Evolutionary conservation across 2,329 filamentous ascomycete species (phyloP).

Genomic region (Penicillium sp.): DNA sequence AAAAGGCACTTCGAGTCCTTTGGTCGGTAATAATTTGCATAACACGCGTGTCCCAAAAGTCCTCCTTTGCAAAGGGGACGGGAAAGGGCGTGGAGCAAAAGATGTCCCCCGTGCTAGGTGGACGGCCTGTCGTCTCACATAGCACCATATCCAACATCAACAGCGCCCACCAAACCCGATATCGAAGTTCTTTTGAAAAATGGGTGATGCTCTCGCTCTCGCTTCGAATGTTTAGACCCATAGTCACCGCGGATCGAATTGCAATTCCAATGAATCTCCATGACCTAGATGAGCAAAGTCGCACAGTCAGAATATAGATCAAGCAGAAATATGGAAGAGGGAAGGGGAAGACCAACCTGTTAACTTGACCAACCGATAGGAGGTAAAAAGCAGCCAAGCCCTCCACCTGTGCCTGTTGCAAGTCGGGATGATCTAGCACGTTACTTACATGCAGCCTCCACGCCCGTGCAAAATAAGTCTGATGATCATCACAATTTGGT

Average conservation of each 20-base stretch:
- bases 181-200: conserved; percentile 42
- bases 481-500: conserved; percentile 33
- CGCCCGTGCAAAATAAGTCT: conserved; percentile 44
- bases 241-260: conserved; percentile 40
- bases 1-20: conserved; percentile 31
- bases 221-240: conserved; percentile 46
- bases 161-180: conserved; percentile 46
- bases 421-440: conserved; percentile 39
- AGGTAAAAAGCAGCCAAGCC: conserved; percentile 43
- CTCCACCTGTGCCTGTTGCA: conserved; percentile 46
- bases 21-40: conserved; percentile 34
- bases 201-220: conserved; percentile 36
- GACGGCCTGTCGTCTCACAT: conserved; percentile 44
- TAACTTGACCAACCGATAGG: conserved; percentile 41
- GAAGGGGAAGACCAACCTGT: conserved; percentile 31
- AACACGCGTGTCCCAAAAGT: conserved; percentile 32
- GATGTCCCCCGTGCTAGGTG: conserved; percentile 36
- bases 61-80: conserved; percentile 39
- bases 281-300: conserved; percentile 29
- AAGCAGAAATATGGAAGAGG: background rate
- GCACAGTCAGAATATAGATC: background rate
- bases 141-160: conserved; percentile 42
- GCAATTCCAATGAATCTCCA: conserved; percentile 44
- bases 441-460: conserved; percentile 40
- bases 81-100: conserved; percentile 45